Base-by-base conservation (phyloP, 1,284 basidiomycete species). In the Ceratorhiza oryzae-sativae region DNA sequence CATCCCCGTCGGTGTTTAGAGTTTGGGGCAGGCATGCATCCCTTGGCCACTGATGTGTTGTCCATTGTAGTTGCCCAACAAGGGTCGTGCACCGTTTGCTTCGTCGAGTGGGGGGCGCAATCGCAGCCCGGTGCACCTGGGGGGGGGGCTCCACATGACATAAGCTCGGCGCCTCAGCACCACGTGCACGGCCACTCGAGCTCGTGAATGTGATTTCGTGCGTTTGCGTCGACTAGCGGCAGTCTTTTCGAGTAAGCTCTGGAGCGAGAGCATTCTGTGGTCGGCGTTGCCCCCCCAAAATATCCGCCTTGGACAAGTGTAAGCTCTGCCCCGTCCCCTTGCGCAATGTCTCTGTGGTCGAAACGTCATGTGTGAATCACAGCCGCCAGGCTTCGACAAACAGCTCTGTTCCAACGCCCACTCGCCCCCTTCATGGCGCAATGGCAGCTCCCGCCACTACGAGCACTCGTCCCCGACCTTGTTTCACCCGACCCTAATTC, bases 401-500 rank as follows among this genome's bases (percentile, higher is more conserved):
- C 27, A 15, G 53, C 53, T 56, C 55, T 15, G 3, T 23, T 32
- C 27, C 18, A 15, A 32, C 51, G 51, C 51, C n/a, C n/a, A n/a
- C 55, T 56, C 18, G 18, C 30, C 30, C 48, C 46, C 48, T 41
- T 56, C 42, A 68, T 68, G 62, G 41, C 62, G 49, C 45, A 65
- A 51, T 65, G 46, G 48, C 32, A 65, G 36, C 46, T 65, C 4
- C 46, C 53, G 3, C 65, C 53, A 1, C 45, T 42, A 25, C 56
- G 65, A 34, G 42, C 51, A 46, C 46, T 34, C 25, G 46, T 34
- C 15, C 65, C 65, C 46, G 63, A 67, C 45, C 25, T 67, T 65
- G 80, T 55, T 80, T 12, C 27, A 58, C 61, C 75, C 72, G 36
- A 73, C 74, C 80, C 23, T 80, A 80, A 77, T 76, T 94, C 86